These are phyloP conservation scores for Rutstroemia sp. DNA, from an alignment of 2,329 filamentous ascomycete genomes.

Conservation along the genomic window DNA sequence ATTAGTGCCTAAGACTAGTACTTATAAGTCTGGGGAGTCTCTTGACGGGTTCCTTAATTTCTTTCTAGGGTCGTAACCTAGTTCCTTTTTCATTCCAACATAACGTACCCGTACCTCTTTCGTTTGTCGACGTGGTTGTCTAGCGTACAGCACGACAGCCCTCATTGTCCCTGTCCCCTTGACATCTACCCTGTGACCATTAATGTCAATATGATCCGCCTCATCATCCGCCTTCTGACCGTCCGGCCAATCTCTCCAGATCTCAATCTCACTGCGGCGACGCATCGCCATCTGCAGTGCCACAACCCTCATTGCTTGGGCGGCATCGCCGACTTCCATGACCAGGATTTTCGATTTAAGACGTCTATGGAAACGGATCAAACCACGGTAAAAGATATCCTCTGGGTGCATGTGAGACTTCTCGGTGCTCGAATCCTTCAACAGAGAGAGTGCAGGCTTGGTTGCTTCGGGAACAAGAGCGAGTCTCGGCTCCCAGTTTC, in stretches of 20 bases:
- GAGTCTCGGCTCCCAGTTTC: constrained; percentile 70
- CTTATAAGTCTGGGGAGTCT: no score
- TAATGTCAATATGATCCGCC: not conserved
- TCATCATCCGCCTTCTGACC: not conserved
- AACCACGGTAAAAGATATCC: constrained; percentile 56
- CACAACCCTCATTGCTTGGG: constrained; percentile 60
- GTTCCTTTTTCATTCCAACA: no score
- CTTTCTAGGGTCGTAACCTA: no score
- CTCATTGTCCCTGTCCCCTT: constrained; percentile 19
- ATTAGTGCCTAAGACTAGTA: no score
- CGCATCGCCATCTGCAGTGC: constrained; percentile 32
- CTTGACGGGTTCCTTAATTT: no score
- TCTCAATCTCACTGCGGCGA: constrained; percentile 40
- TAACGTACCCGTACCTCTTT: no score
- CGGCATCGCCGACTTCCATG: constrained; percentile 64
- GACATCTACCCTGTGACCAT: constrained; percentile 3
- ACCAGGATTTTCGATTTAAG: constrained; percentile 49
- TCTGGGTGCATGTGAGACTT: not conserved
- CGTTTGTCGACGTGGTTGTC: no score
- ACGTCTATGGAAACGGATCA: constrained; percentile 44
- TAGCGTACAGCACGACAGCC: constrained; percentile 3
- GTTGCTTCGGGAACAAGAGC: constrained; percentile 57
- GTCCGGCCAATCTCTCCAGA: constrained; percentile 66
- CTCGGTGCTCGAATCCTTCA: not conserved
- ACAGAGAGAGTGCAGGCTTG: not conserved